Conservation (phyloP, 495 filamentous ascomycete species). For the Hypoxylon intermedium region DNA sequence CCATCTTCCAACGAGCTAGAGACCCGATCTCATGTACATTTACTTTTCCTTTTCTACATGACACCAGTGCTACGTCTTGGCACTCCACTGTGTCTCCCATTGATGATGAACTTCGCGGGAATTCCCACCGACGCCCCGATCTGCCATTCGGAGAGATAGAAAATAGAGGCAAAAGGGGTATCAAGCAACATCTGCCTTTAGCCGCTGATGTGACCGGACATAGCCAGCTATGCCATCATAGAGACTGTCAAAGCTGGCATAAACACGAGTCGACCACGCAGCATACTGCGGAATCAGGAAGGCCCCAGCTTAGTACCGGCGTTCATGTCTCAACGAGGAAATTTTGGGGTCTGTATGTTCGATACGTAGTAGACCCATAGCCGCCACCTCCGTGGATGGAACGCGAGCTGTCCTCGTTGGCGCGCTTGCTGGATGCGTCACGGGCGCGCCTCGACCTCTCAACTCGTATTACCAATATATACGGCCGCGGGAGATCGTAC, state of each 20-base stretch:
- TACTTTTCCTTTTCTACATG: not conserved
- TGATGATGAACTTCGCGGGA: not conserved
- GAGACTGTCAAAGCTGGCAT: not conserved
- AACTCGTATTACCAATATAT: slow-evolving; percentile 27
- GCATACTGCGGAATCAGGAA: slow-evolving; percentile 4
- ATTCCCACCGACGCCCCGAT: not conserved
- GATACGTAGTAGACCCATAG: not conserved
- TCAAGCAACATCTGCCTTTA: slow-evolving; percentile 13
- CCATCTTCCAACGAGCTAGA: too few relatives aligned
- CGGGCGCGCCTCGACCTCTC: too few relatives aligned
- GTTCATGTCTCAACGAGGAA: slow-evolving; percentile 8
- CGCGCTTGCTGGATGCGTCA: slow-evolving; percentile 22
- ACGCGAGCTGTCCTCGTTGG: slow-evolving; percentile 17
- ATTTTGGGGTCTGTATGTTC: not conserved
- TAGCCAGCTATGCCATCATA: not conserved
- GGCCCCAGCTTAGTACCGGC: slow-evolving; percentile 9
- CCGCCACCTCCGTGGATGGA: not conserved
- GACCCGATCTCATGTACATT: not conserved
- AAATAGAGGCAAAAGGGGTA: not conserved
- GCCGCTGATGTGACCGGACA: slow-evolving; percentile 16
- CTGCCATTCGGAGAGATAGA: not conserved
- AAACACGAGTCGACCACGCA: not conserved
- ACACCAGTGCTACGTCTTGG: slow-evolving; percentile 1
- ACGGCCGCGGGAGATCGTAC: slow-evolving; percentile 23
- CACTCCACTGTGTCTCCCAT: not conserved